Evolutionary conservation across 805 yeast species (phyloP).

Genomic region (Spathaspora hagerdaliae): DNA sequence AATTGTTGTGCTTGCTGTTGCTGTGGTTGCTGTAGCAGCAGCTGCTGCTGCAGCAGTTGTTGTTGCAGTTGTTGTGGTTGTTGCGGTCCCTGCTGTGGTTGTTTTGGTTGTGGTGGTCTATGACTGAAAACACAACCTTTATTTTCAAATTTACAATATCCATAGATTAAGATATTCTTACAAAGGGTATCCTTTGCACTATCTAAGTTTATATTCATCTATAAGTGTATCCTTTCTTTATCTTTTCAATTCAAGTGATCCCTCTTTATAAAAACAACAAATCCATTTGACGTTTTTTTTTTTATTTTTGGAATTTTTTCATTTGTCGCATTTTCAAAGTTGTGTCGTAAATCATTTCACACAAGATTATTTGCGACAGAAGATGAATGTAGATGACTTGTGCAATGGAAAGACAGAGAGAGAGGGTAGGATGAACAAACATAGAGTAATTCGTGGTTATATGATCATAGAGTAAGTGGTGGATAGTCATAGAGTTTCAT

Average conservation of each 20-base stretch:
- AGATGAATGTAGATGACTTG: no score
- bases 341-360: no score
- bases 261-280: background rate
- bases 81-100: constrained; percentile 5
- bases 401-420: no score
- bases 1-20: background rate
- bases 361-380: no score
- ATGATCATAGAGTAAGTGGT: no score
- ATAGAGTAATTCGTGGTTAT: no score
- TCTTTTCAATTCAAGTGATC: background rate
- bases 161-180: constrained; percentile 79
- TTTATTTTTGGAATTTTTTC: background rate
- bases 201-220: constrained; percentile 41
- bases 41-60: background rate
- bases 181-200: constrained; percentile 76
- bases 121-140: constrained; percentile 85
- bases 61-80: constrained; percentile 8
- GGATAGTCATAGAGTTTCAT: no score
- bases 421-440: no score
- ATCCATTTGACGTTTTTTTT: background rate
- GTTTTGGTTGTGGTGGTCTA: constrained; percentile 21
- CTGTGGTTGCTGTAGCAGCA: background rate
- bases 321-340: no score
- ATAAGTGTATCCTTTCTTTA: background rate
- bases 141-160: constrained; percentile 81